A percentile compares a stretch with the other conserved stretches of the same genome.
Evolutionary conservation across 257 asterid species (phyloP).

Genomic region (Vinca minor): DNA sequence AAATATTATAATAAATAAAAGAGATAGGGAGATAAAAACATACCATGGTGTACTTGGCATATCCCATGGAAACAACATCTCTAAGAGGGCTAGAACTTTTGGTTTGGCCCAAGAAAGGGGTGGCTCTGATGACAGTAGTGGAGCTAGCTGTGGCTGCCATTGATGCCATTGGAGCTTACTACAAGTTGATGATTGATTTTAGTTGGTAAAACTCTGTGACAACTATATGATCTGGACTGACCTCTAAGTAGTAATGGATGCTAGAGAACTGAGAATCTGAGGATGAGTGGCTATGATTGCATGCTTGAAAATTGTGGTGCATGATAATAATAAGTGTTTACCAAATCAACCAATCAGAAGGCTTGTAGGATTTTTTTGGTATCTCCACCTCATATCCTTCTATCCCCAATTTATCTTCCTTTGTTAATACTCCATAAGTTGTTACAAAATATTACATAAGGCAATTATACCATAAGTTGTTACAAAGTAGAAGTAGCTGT

Average conservation of each 20-base stretch:
- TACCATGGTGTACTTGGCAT: conserved; percentile 59
- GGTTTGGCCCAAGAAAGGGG: conserved; percentile 72
- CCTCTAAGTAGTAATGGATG: conserved; percentile 10
- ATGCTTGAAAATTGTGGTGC: conserved; percentile 46
- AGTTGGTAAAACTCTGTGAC: neutral
- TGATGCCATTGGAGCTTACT: conserved; percentile 41
- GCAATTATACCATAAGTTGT: too few relatives aligned
- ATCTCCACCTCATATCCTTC: conserved; percentile 46
- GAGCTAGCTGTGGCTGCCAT: conserved; percentile 61
- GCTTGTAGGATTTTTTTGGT: conserved; percentile 36
- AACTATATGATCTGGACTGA: conserved; percentile 6
- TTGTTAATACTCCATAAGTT: too few relatives aligned
- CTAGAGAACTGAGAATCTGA: conserved; percentile 17
- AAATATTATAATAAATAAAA: too few relatives aligned
- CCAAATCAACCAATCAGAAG: conserved; percentile 40
- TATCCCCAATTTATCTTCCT: conserved; percentile 32
- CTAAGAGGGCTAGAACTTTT: conserved; percentile 50
- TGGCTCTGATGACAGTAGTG: conserved; percentile 46
- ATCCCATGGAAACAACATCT: conserved; percentile 54
- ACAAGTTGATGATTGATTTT: neutral
- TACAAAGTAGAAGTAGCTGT: too few relatives aligned
- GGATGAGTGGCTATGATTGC: conserved; percentile 36
- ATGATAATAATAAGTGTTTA: conserved; percentile 17
- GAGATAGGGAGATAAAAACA: neutral
- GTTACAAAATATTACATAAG: too few relatives aligned